Percentiles rank a stretch among this genome's conserved stretches.
These are phyloP conservation scores for Thalassiosira exigua DNA, from an alignment of 352 stramenopile genomes.

Conservation along the genomic window DNA sequence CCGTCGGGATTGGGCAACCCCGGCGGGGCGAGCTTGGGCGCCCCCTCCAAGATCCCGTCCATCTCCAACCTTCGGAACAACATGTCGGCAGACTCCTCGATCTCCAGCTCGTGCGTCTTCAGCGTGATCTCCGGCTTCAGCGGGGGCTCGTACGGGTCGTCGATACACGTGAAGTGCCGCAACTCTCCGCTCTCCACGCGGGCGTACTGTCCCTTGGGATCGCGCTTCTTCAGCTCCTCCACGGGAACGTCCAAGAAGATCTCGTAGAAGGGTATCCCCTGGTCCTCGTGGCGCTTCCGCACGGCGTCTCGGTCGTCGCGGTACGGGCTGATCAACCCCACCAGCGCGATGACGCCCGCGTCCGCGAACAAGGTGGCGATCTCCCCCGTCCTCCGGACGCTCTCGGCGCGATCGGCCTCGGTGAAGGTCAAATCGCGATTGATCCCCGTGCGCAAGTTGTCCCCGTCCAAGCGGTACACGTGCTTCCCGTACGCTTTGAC, in stretches of 20 bases:
- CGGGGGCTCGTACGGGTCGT: conserved; percentile 97
- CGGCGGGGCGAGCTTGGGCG: conserved; percentile 79
- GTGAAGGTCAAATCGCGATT: conserved; percentile 97
- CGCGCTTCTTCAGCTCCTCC: conserved; percentile 94
- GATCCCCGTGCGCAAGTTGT: conserved; percentile 98
- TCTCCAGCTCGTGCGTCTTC: conserved; percentile 93
- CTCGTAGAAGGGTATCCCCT: conserved; percentile 97
- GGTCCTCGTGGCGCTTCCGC: conserved; percentile 91
- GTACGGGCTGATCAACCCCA: conserved; percentile 97
- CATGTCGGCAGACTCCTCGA: conserved; percentile 89
- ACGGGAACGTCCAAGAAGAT: conserved; percentile 98
- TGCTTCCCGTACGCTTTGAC: conserved; percentile 93
- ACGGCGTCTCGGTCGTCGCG: conserved; percentile 92
- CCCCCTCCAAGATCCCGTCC: conserved; percentile 87
- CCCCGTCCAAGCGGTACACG: conserved; percentile 96
- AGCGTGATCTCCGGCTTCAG: conserved; percentile 93
- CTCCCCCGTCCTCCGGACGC: conserved; percentile 95
- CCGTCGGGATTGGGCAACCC: conserved; percentile 89
- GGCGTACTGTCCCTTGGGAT: conserved; percentile 94
- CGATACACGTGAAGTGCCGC: conserved; percentile 98
- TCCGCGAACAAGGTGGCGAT: conserved; percentile 96
- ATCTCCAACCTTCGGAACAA: conserved; percentile 84
- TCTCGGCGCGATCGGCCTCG: conserved; percentile 94
- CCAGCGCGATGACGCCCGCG: conserved; percentile 95
- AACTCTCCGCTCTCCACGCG: conserved; percentile 92